Base-by-base conservation (phyloP, 108 stramenopile species). In the Nitzschia sp. region DNA sequence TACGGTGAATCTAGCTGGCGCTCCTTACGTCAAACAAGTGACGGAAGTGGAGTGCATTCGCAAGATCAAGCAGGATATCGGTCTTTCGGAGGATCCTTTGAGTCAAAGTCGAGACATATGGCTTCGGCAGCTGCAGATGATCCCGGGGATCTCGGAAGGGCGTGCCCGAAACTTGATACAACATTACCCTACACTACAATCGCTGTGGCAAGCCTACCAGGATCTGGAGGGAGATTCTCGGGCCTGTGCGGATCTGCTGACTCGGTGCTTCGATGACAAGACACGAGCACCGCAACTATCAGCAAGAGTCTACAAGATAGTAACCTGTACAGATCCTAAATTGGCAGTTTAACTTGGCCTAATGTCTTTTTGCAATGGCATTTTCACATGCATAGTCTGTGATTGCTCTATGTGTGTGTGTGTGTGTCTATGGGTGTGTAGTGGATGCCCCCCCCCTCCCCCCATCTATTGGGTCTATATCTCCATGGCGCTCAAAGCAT, bases 31-130 rank as follows among this genome's bases (percentile, higher is more conserved):
- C 11, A 71, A 43, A 12, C 77, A 78, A 50, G 77, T 72, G 7
- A 81, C 85, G 21, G 85, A 86, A 61, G 65, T 86, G 40, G 78
- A 83, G 53, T 83, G 82, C 50, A 46, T 82, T 46, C 55, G 67
- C 40, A 83, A 83, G 57, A 61, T 83, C 55, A 83, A 83, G 51
- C 54, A 53, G 41, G 56, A 41, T 34, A 39, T 20, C 2, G 50
- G 22, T 20, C 48, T 60, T 0, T 48, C 53, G 7, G 67, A 67
- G 17, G 63, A 55, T 56, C 57, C 70, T 7, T 41, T 73, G 7
- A 52, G 44, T 7, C 52, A 54, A 34, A 79, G 76, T 10, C 57
- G 59, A 21, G 80, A 82, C 53, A 58, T 53, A 10, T 86, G 85
- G 85, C n/a, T 76, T 7, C 82, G 85, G 20, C 81, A 83, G 58